Conservation (phyloP, 208 protist species). For the Angomonas desouzai region DNA sequence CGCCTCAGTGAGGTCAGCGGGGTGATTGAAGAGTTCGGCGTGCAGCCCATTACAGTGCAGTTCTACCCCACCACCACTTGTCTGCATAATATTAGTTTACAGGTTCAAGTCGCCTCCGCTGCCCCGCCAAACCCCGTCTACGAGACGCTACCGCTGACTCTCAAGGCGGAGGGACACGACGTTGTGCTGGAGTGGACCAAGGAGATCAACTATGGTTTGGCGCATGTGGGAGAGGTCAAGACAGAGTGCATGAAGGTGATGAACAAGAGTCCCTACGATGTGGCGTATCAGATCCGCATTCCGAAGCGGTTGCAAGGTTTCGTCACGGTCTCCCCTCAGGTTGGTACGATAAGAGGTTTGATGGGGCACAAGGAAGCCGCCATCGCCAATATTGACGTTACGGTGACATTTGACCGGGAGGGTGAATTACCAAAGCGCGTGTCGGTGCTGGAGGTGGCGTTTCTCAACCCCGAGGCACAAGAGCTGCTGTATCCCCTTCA, state of each 20-base stretch:
- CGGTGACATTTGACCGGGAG: constrained; percentile 69
- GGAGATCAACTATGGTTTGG: constrained; percentile 87
- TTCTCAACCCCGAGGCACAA: constrained; percentile 70
- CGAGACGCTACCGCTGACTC: constrained; percentile 62
- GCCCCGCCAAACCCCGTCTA: constrained; percentile 31
- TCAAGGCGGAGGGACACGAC: constrained; percentile 92
- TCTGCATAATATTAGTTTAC: constrained; percentile 57
- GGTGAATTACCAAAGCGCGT: constrained; percentile 70
- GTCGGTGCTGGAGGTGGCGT: constrained; percentile 80
- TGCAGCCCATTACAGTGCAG: constrained; percentile 42
- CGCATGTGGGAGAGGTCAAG: constrained; percentile 85
- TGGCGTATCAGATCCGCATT: constrained; percentile 85
- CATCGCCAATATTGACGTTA: constrained; percentile 76
- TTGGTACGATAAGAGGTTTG: constrained; percentile 73
- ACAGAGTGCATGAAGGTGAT: constrained; percentile 73
- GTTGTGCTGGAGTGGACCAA: constrained; percentile 90
- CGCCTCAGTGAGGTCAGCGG: constrained; percentile 57
- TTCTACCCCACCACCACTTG: constrained; percentile 74
- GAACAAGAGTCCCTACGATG: constrained; percentile 94
- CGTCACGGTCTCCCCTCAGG: constrained; percentile 54
- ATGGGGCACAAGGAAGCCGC: constrained; percentile 85
- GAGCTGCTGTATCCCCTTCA: constrained; percentile 86
- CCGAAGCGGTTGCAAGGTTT: constrained; percentile 61
- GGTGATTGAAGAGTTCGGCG: constrained; percentile 57
- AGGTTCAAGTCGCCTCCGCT: constrained; percentile 59